These are phyloP conservation scores for Boletus vermiculosoides DNA, from an alignment of 768 basidiomycete genomes.

Conservation along the genomic window DNA sequence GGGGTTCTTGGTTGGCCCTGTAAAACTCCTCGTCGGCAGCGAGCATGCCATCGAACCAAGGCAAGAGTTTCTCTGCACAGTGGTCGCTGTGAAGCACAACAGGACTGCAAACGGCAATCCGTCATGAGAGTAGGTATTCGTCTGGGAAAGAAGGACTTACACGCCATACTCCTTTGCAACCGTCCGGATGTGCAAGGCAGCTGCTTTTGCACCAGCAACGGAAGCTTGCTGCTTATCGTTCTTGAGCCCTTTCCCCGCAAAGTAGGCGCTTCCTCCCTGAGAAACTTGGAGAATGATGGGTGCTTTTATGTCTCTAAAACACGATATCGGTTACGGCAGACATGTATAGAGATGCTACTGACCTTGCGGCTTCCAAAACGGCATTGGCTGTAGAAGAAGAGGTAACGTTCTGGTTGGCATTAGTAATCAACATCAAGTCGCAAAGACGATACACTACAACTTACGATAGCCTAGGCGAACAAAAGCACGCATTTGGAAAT, in stretches of 20 bases:
- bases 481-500: not conserved
- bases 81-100: conserved; percentile 98
- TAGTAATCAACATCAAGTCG: not conserved
- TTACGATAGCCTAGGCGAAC: conserved; percentile 65
- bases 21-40: conserved; percentile 92
- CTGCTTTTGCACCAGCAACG: conserved; percentile 86
- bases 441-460: conserved; percentile 30
- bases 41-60: conserved; percentile 99
- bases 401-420: conserved; percentile 77
- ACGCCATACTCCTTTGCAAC: conserved; percentile 91
- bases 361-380: conserved; percentile 94
- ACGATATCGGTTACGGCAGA: conserved; percentile 12
- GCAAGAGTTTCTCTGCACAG: conserved; percentile 96
- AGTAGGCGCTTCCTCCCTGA: conserved; percentile 95
- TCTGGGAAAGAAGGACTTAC: conserved; percentile 47
- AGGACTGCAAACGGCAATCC: conserved; percentile 52
- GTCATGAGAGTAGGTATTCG: conserved; percentile 1
- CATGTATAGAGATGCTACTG: conserved; percentile 6
- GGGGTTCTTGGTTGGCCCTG: conserved; percentile 81
- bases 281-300: conserved; percentile 98
- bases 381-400: conserved; percentile 96
- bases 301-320: conserved; percentile 82
- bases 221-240: conserved; percentile 97
- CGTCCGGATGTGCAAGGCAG: conserved; percentile 86
- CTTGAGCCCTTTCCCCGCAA: conserved; percentile 92